phyloP scores from a whole-genome alignment of 371 early-diverging fungal genomes.

The Haplosporangium sp. region DNA sequence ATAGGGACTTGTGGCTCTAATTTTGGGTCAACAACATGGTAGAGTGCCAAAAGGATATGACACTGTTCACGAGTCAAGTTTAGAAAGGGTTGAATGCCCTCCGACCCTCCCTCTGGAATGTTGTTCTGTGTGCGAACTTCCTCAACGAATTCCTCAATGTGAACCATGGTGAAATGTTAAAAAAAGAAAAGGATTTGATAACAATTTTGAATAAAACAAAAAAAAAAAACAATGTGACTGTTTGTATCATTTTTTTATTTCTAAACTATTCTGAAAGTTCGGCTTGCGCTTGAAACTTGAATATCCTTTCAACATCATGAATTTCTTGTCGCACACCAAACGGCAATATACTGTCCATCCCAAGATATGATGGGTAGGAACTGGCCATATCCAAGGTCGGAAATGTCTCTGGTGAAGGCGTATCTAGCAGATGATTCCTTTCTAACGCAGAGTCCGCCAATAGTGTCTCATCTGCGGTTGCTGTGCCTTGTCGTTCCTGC shows the following conservation, averaged over 20 bases:
- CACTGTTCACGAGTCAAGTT: constrained; percentile 68
- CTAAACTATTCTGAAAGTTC: constrained; percentile 11
- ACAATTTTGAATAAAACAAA: neutral
- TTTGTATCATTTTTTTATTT: neutral
- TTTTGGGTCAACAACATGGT: constrained; percentile 70
- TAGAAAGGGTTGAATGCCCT: constrained; percentile 58
- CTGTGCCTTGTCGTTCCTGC: constrained; percentile 16
- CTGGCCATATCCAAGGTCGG: constrained; percentile 36
- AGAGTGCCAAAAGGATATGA: constrained; percentile 66
- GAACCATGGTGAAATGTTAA: neutral
- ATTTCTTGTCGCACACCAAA: constrained; percentile 38
- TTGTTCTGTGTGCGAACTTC: neutral
- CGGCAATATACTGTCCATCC: constrained; percentile 25
- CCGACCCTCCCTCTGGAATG: neutral
- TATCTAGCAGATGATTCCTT: constrained; percentile 26
- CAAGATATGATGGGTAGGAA: constrained; percentile 37
- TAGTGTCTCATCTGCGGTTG: constrained; percentile 19
- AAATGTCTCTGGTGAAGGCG: constrained; percentile 43
- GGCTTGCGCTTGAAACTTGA: constrained; percentile 35
- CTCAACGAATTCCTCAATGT: constrained; percentile 1
- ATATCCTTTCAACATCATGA: constrained; percentile 30
- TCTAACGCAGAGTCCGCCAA: constrained; percentile 19
- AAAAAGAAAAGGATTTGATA: neutral
- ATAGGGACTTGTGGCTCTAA: constrained; percentile 68
- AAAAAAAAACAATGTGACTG: constrained; percentile 1